Conservation (phyloP, 2,329 filamentous ascomycete species). For the Microascus cirrosus region DNA sequence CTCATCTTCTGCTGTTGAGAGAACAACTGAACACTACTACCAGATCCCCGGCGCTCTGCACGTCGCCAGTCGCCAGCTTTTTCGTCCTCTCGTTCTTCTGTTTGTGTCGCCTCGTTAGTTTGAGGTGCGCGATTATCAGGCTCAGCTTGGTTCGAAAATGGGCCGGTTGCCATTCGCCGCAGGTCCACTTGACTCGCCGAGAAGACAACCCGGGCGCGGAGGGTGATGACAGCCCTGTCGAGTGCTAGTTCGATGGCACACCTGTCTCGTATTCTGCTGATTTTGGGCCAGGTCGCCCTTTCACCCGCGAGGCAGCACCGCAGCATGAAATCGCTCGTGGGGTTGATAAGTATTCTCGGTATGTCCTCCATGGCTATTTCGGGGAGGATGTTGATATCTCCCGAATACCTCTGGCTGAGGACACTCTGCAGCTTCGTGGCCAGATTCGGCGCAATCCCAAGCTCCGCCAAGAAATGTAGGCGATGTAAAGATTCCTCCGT, state of each 20-base stretch:
- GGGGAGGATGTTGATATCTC: slow-evolving; percentile 89
- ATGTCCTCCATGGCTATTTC: slow-evolving; percentile 66
- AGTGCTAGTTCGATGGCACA: slow-evolving; percentile 82
- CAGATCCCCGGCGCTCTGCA: not conserved
- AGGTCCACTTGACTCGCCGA: slow-evolving; percentile 53
- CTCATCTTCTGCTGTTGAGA: not conserved
- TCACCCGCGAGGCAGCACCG: slow-evolving; percentile 68
- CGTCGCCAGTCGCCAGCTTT: not conserved
- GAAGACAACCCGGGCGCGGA: slow-evolving; percentile 55
- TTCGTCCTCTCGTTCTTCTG: not conserved
- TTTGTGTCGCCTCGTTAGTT: not conserved
- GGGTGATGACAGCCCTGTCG: slow-evolving; percentile 59
- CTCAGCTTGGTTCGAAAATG: not conserved
- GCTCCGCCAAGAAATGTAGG: slow-evolving; percentile 67
- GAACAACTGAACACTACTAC: slow-evolving; percentile 2
- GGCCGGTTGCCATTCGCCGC: slow-evolving; percentile 25
- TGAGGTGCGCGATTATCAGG: not conserved
- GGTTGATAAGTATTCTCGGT: slow-evolving; percentile 70
- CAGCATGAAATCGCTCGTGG: slow-evolving; percentile 76
- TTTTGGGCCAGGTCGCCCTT: slow-evolving; percentile 81
- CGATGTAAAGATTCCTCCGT: slow-evolving; percentile 73
- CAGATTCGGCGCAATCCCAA: slow-evolving; percentile 69
- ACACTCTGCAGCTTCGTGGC: slow-evolving; percentile 71
- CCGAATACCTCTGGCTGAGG: slow-evolving; percentile 82
- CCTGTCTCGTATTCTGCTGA: slow-evolving; percentile 75